Conservation (phyloP, 768 basidiomycete genomes). For the Leccinum boreale region DNA sequence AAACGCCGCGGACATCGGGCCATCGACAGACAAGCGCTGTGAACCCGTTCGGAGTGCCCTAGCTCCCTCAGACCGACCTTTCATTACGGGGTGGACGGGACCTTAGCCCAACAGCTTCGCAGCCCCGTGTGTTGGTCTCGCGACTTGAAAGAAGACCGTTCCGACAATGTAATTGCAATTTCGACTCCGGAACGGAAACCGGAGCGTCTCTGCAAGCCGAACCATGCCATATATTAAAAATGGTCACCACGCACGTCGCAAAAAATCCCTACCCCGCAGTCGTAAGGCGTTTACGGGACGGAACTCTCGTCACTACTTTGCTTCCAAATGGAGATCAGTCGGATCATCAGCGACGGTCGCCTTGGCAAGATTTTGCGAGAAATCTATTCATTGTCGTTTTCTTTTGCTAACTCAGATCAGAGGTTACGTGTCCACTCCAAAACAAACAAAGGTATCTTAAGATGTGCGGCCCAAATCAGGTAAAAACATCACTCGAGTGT, state of each 20-base stretch:
- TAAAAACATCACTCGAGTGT: neutral
- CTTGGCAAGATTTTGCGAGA: neutral
- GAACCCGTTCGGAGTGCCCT: constrained; percentile 10
- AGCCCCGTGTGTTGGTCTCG: constrained; percentile 10
- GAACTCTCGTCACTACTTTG: neutral
- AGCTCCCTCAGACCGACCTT: constrained; percentile 12
- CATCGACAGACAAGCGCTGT: constrained; percentile 9
- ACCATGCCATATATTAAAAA: neutral
- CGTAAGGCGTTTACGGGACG: constrained; percentile 9
- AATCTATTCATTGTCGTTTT: neutral
- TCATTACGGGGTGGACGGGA: constrained; percentile 22
- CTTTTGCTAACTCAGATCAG: neutral
- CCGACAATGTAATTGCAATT: neutral
- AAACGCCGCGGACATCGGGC: constrained; percentile 27
- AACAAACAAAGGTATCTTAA: neutral
- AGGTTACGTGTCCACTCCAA: neutral
- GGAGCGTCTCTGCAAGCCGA: neutral
- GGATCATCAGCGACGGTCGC: neutral
- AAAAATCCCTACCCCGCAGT: constrained; percentile 25
- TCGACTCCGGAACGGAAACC: constrained; percentile 3
- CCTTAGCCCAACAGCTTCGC: constrained; percentile 9
- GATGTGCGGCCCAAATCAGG: neutral
- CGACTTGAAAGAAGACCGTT: constrained; percentile 4
- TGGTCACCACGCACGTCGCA: constrained; percentile 5
- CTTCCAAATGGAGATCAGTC: constrained; percentile 2